These are phyloP conservation scores for Phaseolus coccineus DNA, from an alignment of 331 rosid genomes.

Conservation along the genomic window DNA sequence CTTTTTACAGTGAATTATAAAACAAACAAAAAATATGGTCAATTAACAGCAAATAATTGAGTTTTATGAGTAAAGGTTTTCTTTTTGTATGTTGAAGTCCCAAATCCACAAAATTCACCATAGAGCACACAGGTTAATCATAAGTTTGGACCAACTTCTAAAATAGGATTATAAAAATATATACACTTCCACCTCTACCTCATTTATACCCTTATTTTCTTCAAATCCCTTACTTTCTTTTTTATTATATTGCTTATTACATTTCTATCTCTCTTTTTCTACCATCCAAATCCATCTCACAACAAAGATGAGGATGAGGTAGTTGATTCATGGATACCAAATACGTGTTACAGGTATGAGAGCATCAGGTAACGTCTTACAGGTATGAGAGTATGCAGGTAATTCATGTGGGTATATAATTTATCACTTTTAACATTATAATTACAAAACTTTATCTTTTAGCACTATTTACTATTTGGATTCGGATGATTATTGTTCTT, in stretches of 20 bases:
- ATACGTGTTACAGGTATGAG: not conserved
- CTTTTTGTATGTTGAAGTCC: not conserved
- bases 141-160: constrained; percentile 19
- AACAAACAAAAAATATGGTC: constrained; percentile 15
- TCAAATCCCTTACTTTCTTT: no score
- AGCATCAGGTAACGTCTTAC: not conserved
- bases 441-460: not conserved
- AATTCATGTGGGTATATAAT: not conserved
- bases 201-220: not conserved
- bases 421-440: not conserved
- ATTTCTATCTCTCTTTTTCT: not conserved
- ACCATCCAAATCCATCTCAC: not conserved
- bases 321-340: not conserved
- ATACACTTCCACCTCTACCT: not conserved
- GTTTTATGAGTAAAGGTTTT: constrained; percentile 2
- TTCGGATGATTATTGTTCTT: no score
- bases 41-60: not conserved
- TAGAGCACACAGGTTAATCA: not conserved
- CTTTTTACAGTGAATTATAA: constrained; percentile 25
- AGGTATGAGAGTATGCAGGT: not conserved
- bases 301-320: not conserved
- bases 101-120: constrained; percentile 16
- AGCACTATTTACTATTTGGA: no score
- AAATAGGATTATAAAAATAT: not conserved
- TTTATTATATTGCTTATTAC: not conserved